phyloP scores from a whole-genome alignment of 257 asterid species.

The Coffea canephora region DNA sequence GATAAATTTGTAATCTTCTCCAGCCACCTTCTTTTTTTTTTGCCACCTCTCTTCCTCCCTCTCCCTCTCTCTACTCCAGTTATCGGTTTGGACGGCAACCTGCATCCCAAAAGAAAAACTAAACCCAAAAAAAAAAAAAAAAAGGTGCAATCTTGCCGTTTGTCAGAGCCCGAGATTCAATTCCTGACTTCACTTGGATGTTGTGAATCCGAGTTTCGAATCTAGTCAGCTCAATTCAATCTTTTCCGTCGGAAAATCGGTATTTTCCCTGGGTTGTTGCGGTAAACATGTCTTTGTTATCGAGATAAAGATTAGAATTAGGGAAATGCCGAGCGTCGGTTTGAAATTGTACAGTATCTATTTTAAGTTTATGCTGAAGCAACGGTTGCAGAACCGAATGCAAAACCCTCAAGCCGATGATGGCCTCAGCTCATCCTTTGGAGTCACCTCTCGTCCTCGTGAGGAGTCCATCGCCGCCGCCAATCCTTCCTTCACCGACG shows the following conservation, averaged over 20 bases:
- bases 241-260: background rate
- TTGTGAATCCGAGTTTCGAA: slow-evolving; percentile 13
- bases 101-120: background rate
- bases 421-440: slow-evolving; percentile 41
- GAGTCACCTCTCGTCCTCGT: slow-evolving; percentile 27
- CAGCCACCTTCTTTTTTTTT: background rate
- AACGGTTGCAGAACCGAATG: slow-evolving; percentile 79
- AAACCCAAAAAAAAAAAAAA: background rate
- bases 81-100: background rate
- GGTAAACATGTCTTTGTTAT: background rate
- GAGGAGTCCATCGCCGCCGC: too few species aligned
- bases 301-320: slow-evolving; percentile 6
- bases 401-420: slow-evolving; percentile 35
- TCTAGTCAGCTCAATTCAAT: background rate
- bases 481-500: too few species aligned
- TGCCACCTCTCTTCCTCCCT: slow-evolving; percentile 11
- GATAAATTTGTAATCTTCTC: background rate
- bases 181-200: background rate
- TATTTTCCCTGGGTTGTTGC: background rate
- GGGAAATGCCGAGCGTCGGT: slow-evolving; percentile 92
- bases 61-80: slow-evolving; percentile 5
- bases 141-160: background rate
- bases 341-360: slow-evolving; percentile 84
- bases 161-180: slow-evolving; percentile 11
- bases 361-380: slow-evolving; percentile 87